phyloP scores from a whole-genome alignment of 2,329 filamentous ascomycete species.

The Davidsoniella eucalypti region DNA sequence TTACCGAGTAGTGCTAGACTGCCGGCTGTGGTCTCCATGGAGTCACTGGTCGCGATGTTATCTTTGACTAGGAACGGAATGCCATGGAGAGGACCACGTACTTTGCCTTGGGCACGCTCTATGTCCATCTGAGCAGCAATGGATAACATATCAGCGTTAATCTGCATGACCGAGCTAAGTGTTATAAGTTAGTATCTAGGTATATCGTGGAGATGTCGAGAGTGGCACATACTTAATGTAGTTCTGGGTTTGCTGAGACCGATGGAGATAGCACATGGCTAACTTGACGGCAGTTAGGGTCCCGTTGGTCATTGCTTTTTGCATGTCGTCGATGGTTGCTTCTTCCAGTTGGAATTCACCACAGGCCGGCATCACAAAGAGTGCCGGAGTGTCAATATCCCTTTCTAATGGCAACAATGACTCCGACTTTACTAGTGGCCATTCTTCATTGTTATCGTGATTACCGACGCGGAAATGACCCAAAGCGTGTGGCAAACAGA shows the following conservation, averaged over 20 bases:
- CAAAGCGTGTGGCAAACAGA: background rate
- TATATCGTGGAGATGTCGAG: no score
- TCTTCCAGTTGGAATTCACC: conserved; percentile 46
- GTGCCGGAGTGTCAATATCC: conserved; percentile 21
- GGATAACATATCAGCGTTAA: conserved; percentile 48
- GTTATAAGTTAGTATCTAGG: background rate
- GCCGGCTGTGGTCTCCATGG: conserved; percentile 59
- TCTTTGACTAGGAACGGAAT: conserved; percentile 65
- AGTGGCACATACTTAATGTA: conserved; percentile 40
- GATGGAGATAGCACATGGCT: conserved; percentile 43
- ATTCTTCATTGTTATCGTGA: background rate
- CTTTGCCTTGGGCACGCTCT: conserved; percentile 38
- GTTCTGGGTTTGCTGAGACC: conserved; percentile 43
- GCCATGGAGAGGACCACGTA: conserved; percentile 54
- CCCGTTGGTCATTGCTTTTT: conserved; percentile 37
- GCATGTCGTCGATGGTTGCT: conserved; percentile 52
- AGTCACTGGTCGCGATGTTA: conserved; percentile 51
- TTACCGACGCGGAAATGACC: no score
- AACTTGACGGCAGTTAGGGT: conserved; percentile 41
- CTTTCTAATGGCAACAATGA: conserved; percentile 21
- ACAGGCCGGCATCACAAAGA: conserved; percentile 49
- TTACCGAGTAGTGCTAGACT: conserved; percentile 49
- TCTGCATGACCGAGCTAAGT: conserved; percentile 39
- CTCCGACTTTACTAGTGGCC: background rate
- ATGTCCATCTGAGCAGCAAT: conserved; percentile 45